Evolutionary conservation across 352 stramenopile species (phyloP), one percentile per base, ranked within the genome.

Genomic region (Elongisporangium undulatum): DNA sequence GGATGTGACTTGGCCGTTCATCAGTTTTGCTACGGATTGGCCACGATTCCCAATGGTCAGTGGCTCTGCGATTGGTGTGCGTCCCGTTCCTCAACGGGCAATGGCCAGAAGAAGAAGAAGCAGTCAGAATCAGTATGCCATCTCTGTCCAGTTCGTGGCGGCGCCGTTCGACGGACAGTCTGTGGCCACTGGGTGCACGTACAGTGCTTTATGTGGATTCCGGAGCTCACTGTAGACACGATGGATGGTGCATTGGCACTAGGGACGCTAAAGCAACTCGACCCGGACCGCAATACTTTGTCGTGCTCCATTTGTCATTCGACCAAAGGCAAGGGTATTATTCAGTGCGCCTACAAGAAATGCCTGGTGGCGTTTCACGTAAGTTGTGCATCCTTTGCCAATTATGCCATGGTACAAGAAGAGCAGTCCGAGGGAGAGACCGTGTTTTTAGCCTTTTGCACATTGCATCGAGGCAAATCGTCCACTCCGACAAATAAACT

Each of bases 1-100:
- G 86, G 86, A 5, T 97, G 90, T 55, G 74, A 96, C 61, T 69
- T 93, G 19, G 73, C 79, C 4, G 85, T 96, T 3, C 90, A 97
- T 68, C 89, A 97, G 64, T 88, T 87, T 58, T 97, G 90, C 70
- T 97, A 97, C 54, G 87, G 85, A 4, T 78, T 97, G 10, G 65
- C 65, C 7, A 17, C 55, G 3, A 55, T 97, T 13, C 87, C 88
- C 2, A 74, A 58, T 55, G 86, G 75, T 5, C 84, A 92, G 16
- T 98, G 87, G 86, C 94, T 87, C 51, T 98, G 92, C 53, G 86
- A 94, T 38, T 61, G 62, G 10, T 93, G 77, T 68, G 38, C 7
- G 8, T 49, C 56, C 16, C 2, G n/a, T 23, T 21, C 60, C 17
- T 45, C 13, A 1, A 15, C 34, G 17, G 34, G 10, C 16, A 45